Base-by-base conservation (phyloP, 1,139 yeast genomes). In the Suhomyces wounanorum region DNA sequence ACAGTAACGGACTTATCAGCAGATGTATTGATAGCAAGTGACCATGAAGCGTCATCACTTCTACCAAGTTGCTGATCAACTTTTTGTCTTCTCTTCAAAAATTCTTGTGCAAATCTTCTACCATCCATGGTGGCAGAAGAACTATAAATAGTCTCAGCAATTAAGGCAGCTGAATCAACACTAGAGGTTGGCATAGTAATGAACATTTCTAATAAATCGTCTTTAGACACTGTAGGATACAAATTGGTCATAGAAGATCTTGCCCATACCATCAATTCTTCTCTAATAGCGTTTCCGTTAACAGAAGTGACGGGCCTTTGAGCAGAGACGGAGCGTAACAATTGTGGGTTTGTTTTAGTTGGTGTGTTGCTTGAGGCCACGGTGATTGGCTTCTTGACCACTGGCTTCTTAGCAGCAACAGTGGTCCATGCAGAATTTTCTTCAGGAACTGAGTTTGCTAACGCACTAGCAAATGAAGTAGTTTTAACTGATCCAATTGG, bases 91-190 rank as follows among this genome's bases (percentile, higher is more conserved):
- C 88, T 84, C 70, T 87, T 88, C 66, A 87, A 75, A 66, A 94
- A 94, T 64, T 94, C 99, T 52, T 81, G 83, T 1, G 98, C 96
- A 74, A 92, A 94, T 56, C 96, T 80, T 65, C 97, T 84, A 21
- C 98, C 99, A 66, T 94, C 97, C 89, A 94, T 85, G 2, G 95
- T 87, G 2, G 95, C 82, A 28, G 97, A 89, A 58, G 94, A 89
- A 45, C 95, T 84, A 70, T 91, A 92, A 54, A 94, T 85, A 13
- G 97, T 89, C 66, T 94, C 99, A 3, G 96, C 86, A 64, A 94
- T 91, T 64, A 94, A 89, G 65, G 87, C 96, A 45, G 80, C 77
- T 1, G 96, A 84, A 59, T 91, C 97, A 7, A 77, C 60, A 44
- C 83, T 82, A 39, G 64, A 67, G 16, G 82, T 71, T 37, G 98